These are phyloP conservation scores for Sporothrix variecibatus DNA, from an alignment of 2,329 filamentous ascomycete species.

Conservation along the genomic window DNA sequence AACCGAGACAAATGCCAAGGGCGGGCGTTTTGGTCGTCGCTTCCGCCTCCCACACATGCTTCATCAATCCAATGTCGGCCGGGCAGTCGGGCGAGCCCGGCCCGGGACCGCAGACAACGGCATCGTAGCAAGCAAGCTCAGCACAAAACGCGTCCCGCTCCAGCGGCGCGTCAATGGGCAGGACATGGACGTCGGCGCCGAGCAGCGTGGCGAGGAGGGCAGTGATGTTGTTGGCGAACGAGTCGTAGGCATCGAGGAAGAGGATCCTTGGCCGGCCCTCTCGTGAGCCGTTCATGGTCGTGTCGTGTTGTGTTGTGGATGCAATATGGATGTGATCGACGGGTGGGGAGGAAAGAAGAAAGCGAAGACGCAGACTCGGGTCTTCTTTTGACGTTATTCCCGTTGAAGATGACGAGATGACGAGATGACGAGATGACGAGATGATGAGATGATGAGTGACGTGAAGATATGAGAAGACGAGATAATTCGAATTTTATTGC, in stretches of 20 bases:
- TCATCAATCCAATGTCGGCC: conserved; percentile 82
- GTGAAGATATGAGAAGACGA: neutral
- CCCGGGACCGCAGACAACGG: conserved; percentile 86
- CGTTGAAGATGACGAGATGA: neutral
- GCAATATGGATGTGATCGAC: neutral
- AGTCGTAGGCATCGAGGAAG: conserved; percentile 95
- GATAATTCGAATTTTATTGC: neutral
- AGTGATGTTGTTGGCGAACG: conserved; percentile 93
- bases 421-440: neutral
- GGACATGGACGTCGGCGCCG: conserved; percentile 65
- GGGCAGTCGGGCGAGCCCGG: conserved; percentile 75
- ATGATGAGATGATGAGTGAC: neutral
- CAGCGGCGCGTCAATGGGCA: conserved; percentile 69
- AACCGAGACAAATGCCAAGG: conserved; percentile 85
- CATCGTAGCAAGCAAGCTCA: conserved; percentile 67
- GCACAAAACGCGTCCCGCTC: conserved; percentile 46
- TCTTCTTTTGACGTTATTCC: neutral
- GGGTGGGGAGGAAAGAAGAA: neutral
- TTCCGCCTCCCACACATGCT: conserved; percentile 65
- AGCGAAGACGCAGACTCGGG: neutral
- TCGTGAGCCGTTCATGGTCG: neutral
- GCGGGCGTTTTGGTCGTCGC: conserved; percentile 54
- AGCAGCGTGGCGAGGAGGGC: conserved; percentile 73
- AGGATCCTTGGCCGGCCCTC: conserved; percentile 56
- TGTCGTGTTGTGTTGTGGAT: neutral